These are phyloP conservation scores for Corylus avellana DNA, from an alignment of 306 rosid species.

Conservation along the genomic window DNA sequence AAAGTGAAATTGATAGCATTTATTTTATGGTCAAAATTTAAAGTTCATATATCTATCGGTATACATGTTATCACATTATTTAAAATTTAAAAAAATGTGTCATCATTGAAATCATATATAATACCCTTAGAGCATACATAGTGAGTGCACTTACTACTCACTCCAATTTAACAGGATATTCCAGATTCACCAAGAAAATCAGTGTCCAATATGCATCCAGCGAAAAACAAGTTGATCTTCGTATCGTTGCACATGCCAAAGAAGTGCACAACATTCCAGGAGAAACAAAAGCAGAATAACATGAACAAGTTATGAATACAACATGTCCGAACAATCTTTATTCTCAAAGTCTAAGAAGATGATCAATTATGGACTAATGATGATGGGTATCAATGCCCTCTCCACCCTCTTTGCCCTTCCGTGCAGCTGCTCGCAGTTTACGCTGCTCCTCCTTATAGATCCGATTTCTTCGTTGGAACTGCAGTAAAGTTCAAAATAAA, in stretches of 20 bases:
- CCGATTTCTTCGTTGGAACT: slow-evolving; percentile 91
- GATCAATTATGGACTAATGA: slow-evolving; percentile 32
- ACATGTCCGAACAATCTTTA: slow-evolving; percentile 38
- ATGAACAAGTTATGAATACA: slow-evolving; percentile 40
- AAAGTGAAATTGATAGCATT: too few relatives aligned
- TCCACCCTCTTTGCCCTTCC: slow-evolving; percentile 62
- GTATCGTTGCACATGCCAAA: slow-evolving; percentile 51
- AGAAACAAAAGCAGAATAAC: slow-evolving; percentile 36
- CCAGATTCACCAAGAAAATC: slow-evolving; percentile 13
- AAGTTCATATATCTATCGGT: too few relatives aligned
- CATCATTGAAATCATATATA: too few relatives aligned
- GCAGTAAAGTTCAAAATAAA: slow-evolving; percentile 7
- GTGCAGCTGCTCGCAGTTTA: slow-evolving; percentile 74
- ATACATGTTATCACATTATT: too few relatives aligned
- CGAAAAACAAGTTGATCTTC: slow-evolving; percentile 19
- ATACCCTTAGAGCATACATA: background rate
- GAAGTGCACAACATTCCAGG: slow-evolving; percentile 32
- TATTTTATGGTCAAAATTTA: too few relatives aligned
- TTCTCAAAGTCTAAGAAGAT: slow-evolving; percentile 40
- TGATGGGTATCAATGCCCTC: slow-evolving; percentile 49
- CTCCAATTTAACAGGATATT: background rate
- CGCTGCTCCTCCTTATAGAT: slow-evolving; percentile 97
- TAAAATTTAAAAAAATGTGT: too few relatives aligned
- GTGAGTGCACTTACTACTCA: background rate
- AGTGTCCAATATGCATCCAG: slow-evolving; percentile 4